phyloP scores from a whole-genome alignment of 352 stramenopile genomes.

The Pythium apleroticum region DNA sequence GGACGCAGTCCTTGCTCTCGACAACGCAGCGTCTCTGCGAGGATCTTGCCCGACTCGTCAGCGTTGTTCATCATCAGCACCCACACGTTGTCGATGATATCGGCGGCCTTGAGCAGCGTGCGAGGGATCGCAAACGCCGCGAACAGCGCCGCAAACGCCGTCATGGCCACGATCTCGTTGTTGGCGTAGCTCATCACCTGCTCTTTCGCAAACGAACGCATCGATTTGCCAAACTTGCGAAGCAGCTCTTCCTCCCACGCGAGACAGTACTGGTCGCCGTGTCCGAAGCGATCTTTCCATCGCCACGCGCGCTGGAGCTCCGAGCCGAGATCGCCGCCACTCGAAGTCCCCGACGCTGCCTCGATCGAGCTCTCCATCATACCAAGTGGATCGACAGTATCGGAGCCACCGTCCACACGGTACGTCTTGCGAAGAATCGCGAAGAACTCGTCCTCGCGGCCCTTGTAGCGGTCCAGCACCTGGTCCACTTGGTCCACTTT shows the following conservation, averaged over 20 bases:
- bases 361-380: slow-evolving; percentile 35
- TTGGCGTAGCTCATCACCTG: slow-evolving; percentile 69
- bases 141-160: slow-evolving; percentile 71
- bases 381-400: slow-evolving; percentile 48
- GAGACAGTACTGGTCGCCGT: slow-evolving; percentile 83
- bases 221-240: slow-evolving; percentile 74
- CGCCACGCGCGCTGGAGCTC: slow-evolving; percentile 66
- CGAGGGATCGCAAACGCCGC: slow-evolving; percentile 71
- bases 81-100: slow-evolving; percentile 89
- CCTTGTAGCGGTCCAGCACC: slow-evolving; percentile 78
- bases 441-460: slow-evolving; percentile 85
- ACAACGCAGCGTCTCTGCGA: slow-evolving; percentile 65
- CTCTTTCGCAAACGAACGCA: slow-evolving; percentile 73
- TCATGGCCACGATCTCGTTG: slow-evolving; percentile 75
- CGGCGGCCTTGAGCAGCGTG: slow-evolving; percentile 59
- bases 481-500: slow-evolving; percentile 84
- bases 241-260: slow-evolving; percentile 75
- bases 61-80: slow-evolving; percentile 76
- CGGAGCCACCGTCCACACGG: slow-evolving; percentile 34
- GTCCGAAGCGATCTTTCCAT: slow-evolving; percentile 81
- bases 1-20: slow-evolving; percentile 78
- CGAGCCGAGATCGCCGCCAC: slow-evolving; percentile 19
- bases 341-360: neutral
- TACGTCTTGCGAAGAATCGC: slow-evolving; percentile 67
- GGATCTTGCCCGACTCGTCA: slow-evolving; percentile 66